These are phyloP conservation scores for Candida sojae DNA, from an alignment of 1,139 yeast genomes.

Conservation along the genomic window DNA sequence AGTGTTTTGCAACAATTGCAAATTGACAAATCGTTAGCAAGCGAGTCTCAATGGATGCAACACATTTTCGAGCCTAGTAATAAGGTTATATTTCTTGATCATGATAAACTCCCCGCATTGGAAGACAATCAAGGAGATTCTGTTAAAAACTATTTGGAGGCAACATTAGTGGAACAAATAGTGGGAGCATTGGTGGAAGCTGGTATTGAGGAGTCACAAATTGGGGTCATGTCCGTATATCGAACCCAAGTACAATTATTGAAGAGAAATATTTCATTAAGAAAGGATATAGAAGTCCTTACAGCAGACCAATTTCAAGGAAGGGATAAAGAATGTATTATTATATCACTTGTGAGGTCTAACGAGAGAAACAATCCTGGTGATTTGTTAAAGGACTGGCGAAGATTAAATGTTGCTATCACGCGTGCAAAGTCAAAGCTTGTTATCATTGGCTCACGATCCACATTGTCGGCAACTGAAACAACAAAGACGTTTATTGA, in stretches of 20 bases:
- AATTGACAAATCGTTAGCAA: conserved; percentile 2
- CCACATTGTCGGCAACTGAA: conserved; percentile 57
- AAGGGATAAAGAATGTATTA: conserved; percentile 86
- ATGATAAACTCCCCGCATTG: conserved; percentile 62
- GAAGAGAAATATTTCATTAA: conserved; percentile 39
- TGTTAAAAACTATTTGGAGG: conserved; percentile 73
- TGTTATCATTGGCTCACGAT: conserved; percentile 75
- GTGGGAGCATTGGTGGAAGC: conserved; percentile 58
- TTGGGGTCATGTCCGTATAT: conserved; percentile 90
- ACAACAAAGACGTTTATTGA: conserved; percentile 65
- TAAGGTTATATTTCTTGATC: conserved; percentile 75
- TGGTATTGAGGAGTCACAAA: conserved; percentile 60
- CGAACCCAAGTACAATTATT: conserved; percentile 73
- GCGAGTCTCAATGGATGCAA: conserved; percentile 33
- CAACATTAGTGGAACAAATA: conserved; percentile 59
- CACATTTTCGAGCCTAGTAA: conserved; percentile 29
- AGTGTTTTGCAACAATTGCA: conserved; percentile 16
- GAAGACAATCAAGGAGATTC: conserved; percentile 67
- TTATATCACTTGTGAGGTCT: conserved; percentile 84
- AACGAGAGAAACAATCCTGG: conserved; percentile 72
- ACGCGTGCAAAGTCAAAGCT: conserved; percentile 88
- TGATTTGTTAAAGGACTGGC: conserved; percentile 80
- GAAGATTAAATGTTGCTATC: conserved; percentile 91
- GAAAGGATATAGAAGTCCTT: conserved; percentile 63
- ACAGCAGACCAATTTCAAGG: conserved; percentile 98